Conservation (phyloP, 805 yeast genomes). For the Metschnikowia lochheadii region DNA sequence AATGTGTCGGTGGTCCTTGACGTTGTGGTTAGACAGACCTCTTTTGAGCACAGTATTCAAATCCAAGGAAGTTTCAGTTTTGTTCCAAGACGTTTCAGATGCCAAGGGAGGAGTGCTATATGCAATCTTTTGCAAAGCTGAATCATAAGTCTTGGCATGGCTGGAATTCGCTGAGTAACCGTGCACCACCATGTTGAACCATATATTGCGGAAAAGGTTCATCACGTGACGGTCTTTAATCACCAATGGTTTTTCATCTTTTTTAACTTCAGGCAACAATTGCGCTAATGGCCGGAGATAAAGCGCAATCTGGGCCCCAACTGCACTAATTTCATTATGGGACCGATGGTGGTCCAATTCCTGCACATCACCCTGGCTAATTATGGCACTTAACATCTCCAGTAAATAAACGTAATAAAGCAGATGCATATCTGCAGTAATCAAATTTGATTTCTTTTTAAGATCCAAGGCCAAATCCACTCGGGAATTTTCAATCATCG, state of each 20-base stretch:
- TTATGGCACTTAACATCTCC: slow-evolving; percentile 62
- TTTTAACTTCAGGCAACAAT: slow-evolving; percentile 56
- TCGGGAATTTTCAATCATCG: slow-evolving; percentile 49
- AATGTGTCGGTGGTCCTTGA: slow-evolving; percentile 67
- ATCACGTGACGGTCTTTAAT: slow-evolving; percentile 47
- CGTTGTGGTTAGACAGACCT: slow-evolving; percentile 79
- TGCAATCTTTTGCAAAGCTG: slow-evolving; percentile 66
- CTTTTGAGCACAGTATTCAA: slow-evolving; percentile 86
- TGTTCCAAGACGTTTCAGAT: slow-evolving; percentile 40
- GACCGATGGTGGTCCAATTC: slow-evolving; percentile 75
- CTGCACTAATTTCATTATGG: slow-evolving; percentile 63
- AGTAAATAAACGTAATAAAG: slow-evolving; percentile 55
- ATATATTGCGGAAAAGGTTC: slow-evolving; percentile 73
- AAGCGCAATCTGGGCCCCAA: slow-evolving; percentile 63
- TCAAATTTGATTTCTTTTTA: slow-evolving; percentile 20
- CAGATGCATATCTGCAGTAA: slow-evolving; percentile 21
- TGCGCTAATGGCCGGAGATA: slow-evolving; percentile 72
- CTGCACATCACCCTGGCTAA: slow-evolving; percentile 76
- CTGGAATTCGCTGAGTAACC: slow-evolving; percentile 69
- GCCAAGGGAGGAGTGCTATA: slow-evolving; percentile 52
- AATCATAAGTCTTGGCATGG: slow-evolving; percentile 44
- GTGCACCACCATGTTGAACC: slow-evolving; percentile 93
- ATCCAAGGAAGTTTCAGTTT: slow-evolving; percentile 88
- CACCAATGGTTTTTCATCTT: slow-evolving; percentile 38
- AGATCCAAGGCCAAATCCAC: slow-evolving; percentile 41